Evolutionary conservation across 1,284 basidiomycete species (phyloP).

Genomic region (Cystobasidium slooffiae): DNA sequence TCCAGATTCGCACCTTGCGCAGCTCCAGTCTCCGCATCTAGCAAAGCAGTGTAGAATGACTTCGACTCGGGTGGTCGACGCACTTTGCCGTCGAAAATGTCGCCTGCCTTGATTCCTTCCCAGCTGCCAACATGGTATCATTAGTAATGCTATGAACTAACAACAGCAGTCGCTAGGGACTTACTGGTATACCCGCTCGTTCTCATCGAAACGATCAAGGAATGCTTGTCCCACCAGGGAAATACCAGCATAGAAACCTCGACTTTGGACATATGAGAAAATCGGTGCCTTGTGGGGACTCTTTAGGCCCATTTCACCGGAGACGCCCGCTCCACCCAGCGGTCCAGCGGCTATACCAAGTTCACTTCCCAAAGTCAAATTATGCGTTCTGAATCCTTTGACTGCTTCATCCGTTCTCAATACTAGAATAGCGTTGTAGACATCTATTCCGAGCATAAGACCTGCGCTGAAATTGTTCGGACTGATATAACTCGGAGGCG

Average conservation of each 20-base stretch:
- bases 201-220: slow-evolving; percentile 53
- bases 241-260: slow-evolving; percentile 61
- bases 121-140: slow-evolving; percentile 9
- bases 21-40: slow-evolving; percentile 62
- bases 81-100: slow-evolving; percentile 57
- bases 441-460: slow-evolving; percentile 59
- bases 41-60: slow-evolving; percentile 58
- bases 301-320: slow-evolving; percentile 60
- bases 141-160: slow-evolving; percentile 55
- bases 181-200: slow-evolving; percentile 47
- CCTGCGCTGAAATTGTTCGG: slow-evolving; percentile 62
- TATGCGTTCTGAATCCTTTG: slow-evolving; percentile 61
- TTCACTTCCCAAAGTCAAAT: slow-evolving; percentile 62
- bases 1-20: slow-evolving; percentile 59
- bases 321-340: slow-evolving; percentile 60
- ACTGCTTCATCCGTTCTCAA: slow-evolving; percentile 59
- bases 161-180: slow-evolving; percentile 52
- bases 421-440: slow-evolving; percentile 59
- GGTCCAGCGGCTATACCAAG: slow-evolving; percentile 62
- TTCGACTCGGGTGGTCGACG: slow-evolving; percentile 59
- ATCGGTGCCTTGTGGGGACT: slow-evolving; percentile 56
- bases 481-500: slow-evolving; percentile 60
- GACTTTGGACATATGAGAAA: slow-evolving; percentile 58
- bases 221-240: slow-evolving; percentile 61
- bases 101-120: slow-evolving; percentile 13